Conservation (phyloP, 129 eudicot species). For the Sambucus nigra region DNA sequence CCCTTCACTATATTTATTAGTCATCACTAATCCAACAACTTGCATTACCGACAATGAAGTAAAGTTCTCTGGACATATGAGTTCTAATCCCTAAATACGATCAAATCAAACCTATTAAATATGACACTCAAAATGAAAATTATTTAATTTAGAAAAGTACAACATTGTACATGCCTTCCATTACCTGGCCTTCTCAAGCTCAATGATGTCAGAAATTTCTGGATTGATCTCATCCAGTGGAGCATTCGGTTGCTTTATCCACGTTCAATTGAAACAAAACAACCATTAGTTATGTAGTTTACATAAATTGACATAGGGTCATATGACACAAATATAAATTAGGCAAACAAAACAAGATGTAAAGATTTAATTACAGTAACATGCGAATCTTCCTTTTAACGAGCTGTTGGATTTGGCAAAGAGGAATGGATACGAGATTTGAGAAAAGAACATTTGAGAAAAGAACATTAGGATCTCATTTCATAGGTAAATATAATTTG, state of each 20-base stretch:
- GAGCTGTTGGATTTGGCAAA: constrained; percentile 22
- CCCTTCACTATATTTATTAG: no score
- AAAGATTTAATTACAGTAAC: constrained; percentile 17
- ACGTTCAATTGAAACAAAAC: constrained; percentile 15
- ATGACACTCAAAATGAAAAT: background rate
- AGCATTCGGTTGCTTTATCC: constrained; percentile 43
- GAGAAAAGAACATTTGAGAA: background rate
- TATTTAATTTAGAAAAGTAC: background rate
- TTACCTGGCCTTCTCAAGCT: no score
- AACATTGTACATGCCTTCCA: constrained; percentile 35
- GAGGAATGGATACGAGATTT: constrained; percentile 23
- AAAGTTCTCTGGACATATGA: no score
- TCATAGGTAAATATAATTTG: no score
- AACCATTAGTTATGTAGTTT: background rate
- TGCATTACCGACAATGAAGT: constrained; percentile 2
- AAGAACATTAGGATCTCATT: no score
- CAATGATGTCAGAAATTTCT: constrained; percentile 42
- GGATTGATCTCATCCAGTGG: constrained; percentile 45
- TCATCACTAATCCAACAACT: no score
- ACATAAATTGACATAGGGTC: background rate
- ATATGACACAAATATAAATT: background rate
- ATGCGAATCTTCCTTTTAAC: constrained; percentile 21
- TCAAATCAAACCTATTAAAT: background rate
- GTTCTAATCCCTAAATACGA: no score
- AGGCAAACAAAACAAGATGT: background rate